phyloP scores from a whole-genome alignment of 768 basidiomycete genomes.

The Hypsizygus marmoreus region DNA sequence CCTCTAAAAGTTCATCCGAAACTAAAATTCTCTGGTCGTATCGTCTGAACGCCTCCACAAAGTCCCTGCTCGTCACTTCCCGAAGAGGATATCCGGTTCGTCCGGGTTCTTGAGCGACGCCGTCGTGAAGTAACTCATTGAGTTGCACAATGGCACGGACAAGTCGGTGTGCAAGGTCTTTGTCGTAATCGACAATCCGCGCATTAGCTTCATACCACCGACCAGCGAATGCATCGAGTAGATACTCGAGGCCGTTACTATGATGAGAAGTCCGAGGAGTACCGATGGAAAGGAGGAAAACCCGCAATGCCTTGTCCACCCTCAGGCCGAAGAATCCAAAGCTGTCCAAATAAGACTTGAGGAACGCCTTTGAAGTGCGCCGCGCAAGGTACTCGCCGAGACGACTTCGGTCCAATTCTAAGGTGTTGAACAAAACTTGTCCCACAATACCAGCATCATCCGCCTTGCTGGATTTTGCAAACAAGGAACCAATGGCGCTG shows the following conservation, averaged over 20 bases:
- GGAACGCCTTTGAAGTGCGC: slow-evolving; percentile 69
- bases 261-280: slow-evolving; percentile 43
- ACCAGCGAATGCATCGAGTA: slow-evolving; percentile 82
- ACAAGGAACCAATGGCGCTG: slow-evolving; percentile 70
- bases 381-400: slow-evolving; percentile 85
- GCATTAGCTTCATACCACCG: slow-evolving; percentile 93
- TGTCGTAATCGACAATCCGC: slow-evolving; percentile 75
- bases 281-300: slow-evolving; percentile 83
- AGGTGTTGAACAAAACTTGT: slow-evolving; percentile 75
- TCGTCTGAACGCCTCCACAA: slow-evolving; percentile 79
- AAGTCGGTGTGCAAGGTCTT: slow-evolving; percentile 75
- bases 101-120: slow-evolving; percentile 64
- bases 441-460: slow-evolving; percentile 79
- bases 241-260: slow-evolving; percentile 56
- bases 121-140: slow-evolving; percentile 83
- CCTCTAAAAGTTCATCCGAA: slow-evolving; percentile 72
- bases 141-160: slow-evolving; percentile 84
- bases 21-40: slow-evolving; percentile 73
- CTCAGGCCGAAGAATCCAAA: slow-evolving; percentile 85
- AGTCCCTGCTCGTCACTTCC: slow-evolving; percentile 73
- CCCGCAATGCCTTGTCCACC: slow-evolving; percentile 86
- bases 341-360: slow-evolving; percentile 83
- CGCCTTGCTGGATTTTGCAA: slow-evolving; percentile 56
- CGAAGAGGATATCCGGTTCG: slow-evolving; percentile 53
- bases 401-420: slow-evolving; percentile 79